A percentile compares a stretch with the other conserved stretches of the same genome.
These are phyloP conservation scores for Gigaspora rosea DNA, from an alignment of 192 early-diverging fungal species.

Conservation along the genomic window DNA sequence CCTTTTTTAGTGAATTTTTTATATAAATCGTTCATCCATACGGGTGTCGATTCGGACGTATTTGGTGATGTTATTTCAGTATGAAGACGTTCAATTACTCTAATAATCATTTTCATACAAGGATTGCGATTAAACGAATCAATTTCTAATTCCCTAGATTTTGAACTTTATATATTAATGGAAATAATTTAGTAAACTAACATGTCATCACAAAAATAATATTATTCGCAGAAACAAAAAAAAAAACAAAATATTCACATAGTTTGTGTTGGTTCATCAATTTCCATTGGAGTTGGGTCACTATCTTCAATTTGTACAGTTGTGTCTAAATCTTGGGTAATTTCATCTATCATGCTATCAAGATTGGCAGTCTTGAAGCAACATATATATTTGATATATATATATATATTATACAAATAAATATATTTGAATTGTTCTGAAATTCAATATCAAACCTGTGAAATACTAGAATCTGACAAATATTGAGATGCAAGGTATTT, in stretches of 20 bases:
- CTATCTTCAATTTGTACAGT: not conserved
- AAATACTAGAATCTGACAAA: conserved; percentile 61
- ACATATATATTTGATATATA: too few relatives aligned
- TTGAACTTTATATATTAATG: not conserved
- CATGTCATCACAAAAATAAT: not conserved
- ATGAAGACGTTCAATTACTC: conserved; percentile 57
- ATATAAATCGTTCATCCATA: conserved; percentile 67
- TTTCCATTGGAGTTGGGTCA: not conserved
- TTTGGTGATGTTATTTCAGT: conserved; percentile 39
- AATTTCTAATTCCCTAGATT: conserved; percentile 42
- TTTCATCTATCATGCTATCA: too few relatives aligned
- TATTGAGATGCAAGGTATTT: conserved; percentile 61
- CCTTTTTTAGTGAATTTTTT: conserved; percentile 48
- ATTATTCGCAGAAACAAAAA: not conserved
- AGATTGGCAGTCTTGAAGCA: too few relatives aligned
- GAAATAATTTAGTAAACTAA: not conserved
- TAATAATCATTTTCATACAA: conserved; percentile 65
- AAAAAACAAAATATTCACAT: not conserved
- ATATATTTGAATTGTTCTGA: too few relatives aligned
- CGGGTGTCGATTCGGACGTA: conserved; percentile 49
- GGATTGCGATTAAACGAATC: conserved; percentile 60
- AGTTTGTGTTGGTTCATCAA: not conserved
- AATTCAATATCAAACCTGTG: conserved; percentile 42
- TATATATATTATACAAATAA: too few relatives aligned
- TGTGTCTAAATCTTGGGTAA: too few relatives aligned